These are phyloP conservation scores for Silene uniflora DNA, from an alignment of 148 eudicot species.

Conservation along the genomic window DNA sequence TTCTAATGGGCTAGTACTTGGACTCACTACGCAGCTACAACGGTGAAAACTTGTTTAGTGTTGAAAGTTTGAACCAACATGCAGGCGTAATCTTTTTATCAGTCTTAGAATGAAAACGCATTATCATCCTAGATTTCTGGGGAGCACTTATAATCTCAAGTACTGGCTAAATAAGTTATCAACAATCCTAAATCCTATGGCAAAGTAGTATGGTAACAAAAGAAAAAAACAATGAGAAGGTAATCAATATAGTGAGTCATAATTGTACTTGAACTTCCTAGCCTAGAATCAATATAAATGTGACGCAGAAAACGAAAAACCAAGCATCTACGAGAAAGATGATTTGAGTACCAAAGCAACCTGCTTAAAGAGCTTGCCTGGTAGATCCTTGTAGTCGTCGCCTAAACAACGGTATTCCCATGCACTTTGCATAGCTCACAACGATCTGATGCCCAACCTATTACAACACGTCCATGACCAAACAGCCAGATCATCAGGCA, in stretches of 20 bases:
- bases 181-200: neutral
- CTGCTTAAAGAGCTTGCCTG: slow-evolving; percentile 65
- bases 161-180: too few species aligned
- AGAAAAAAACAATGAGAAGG: neutral
- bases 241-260: neutral
- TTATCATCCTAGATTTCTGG: too few species aligned
- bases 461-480: slow-evolving; percentile 1
- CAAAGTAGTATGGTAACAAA: neutral
- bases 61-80: neutral
- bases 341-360: slow-evolving; percentile 35
- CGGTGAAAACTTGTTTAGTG: too few species aligned
- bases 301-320: neutral
- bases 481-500: slow-evolving; percentile 9
- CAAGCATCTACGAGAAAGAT: slow-evolving; percentile 22
- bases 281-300: neutral
- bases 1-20: too few species aligned
- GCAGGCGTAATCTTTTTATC: neutral
- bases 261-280: neutral
- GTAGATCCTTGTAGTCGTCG: slow-evolving; percentile 89
- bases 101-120: neutral
- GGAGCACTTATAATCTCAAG: neutral
- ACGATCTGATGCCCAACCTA: slow-evolving; percentile 99
- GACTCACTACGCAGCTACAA: too few species aligned
- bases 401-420: slow-evolving; percentile 92
- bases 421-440: slow-evolving; percentile 81